phyloP scores from a whole-genome alignment of 306 rosid species.

The Begonia masoniana region DNA sequence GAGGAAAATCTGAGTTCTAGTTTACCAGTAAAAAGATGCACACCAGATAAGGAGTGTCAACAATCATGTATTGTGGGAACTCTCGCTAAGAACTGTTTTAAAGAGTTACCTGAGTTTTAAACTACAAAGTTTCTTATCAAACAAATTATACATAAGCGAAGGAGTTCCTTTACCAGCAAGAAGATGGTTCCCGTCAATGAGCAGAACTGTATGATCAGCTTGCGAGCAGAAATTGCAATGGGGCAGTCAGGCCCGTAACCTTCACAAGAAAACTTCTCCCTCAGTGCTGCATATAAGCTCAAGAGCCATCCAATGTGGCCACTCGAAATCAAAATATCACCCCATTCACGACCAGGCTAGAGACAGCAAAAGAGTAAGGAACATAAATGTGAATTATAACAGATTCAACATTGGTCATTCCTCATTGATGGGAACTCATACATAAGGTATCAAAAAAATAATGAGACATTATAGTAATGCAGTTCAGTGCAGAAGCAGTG shows the following conservation, averaged over 20 bases:
- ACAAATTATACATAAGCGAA: constrained; percentile 3
- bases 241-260: constrained; percentile 94
- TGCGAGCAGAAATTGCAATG: constrained; percentile 75
- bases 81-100: too few relatives aligned
- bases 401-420: constrained; percentile 3
- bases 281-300: constrained; percentile 64
- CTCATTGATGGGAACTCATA: too few relatives aligned
- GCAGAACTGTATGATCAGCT: constrained; percentile 81
- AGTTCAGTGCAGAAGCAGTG: too few relatives aligned
- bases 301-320: constrained; percentile 85
- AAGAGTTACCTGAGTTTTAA: too few relatives aligned
- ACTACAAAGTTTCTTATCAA: too few relatives aligned
- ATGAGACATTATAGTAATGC: too few relatives aligned
- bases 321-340: constrained; percentile 56
- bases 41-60: too few relatives aligned
- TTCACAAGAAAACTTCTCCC: constrained; percentile 65
- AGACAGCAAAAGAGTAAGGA: constrained; percentile 19
- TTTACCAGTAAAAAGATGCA: too few relatives aligned
- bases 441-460: too few relatives aligned
- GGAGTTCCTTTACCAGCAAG: constrained; percentile 47
- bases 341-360: constrained; percentile 95
- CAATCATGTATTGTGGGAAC: too few relatives aligned
- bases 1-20: too few relatives aligned
- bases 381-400: constrained; percentile 9
- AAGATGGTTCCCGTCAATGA: constrained; percentile 74